phyloP scores from a whole-genome alignment of 257 asterid genomes.

The Perilla frutescens region DNA sequence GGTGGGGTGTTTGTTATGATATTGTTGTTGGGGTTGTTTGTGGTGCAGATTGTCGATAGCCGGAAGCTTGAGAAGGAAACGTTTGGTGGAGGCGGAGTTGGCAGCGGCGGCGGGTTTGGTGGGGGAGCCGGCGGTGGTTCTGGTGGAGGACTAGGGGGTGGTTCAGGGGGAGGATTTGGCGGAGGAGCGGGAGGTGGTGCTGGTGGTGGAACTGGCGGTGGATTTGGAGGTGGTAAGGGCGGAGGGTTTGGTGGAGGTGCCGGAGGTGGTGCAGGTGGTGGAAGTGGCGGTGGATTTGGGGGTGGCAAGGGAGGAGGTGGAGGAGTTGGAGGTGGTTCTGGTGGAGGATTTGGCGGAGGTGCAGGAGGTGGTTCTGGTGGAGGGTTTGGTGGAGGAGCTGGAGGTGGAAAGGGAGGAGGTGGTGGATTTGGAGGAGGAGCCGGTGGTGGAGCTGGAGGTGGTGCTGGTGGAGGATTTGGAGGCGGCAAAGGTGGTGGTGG shows the following conservation, averaged over 20 bases:
- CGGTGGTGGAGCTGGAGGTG: conserved; percentile 27
- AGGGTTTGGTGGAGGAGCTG: conserved; percentile 18
- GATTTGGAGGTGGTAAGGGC: conserved; percentile 28
- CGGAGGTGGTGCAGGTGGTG: conserved; percentile 23
- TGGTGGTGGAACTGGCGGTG: conserved; percentile 17
- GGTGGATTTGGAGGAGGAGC: conserved; percentile 33
- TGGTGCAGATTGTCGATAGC: conserved; percentile 40
- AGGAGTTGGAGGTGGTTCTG: conserved; percentile 34
- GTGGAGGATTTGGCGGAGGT: conserved; percentile 25
- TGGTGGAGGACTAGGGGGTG: conserved; percentile 27
- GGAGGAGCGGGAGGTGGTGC: conserved; percentile 22
- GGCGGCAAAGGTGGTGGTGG: conserved; percentile 35
- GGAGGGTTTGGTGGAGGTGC: conserved; percentile 33
- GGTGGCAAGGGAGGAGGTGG: conserved; percentile 39
- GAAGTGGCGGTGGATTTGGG: conserved; percentile 9
- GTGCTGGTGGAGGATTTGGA: conserved; percentile 36
- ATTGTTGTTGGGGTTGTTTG: conserved; percentile 46
- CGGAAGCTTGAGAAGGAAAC: conserved; percentile 50
- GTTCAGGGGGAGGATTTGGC: background rate
- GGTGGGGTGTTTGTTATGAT: conserved; percentile 39
- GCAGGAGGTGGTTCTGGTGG: conserved; percentile 33
- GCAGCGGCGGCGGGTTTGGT: conserved; percentile 35
- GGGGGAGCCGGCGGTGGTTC: conserved; percentile 30
- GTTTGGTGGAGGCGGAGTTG: conserved; percentile 44
- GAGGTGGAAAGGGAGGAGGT: background rate